Percentiles rank a stretch among this genome's conserved stretches.
These are phyloP conservation scores for Metschnikowia continentalis DNA, from an alignment of 805 yeast species.

Conservation along the genomic window DNA sequence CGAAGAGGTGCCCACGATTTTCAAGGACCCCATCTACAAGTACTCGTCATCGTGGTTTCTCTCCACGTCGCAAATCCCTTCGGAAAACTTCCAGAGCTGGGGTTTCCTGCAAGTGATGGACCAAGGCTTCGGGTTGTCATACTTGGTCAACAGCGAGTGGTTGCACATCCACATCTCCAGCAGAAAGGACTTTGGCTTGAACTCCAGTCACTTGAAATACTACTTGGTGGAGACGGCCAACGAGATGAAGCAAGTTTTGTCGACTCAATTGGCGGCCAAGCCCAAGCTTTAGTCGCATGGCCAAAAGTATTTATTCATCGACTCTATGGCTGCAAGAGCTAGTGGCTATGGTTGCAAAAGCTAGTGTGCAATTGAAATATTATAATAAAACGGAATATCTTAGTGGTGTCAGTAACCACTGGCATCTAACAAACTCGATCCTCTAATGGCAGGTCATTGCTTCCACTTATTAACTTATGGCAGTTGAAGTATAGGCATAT, in stretches of 20 bases:
- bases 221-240: conserved; percentile 75
- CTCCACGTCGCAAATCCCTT: conserved; percentile 85
- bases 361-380: not conserved
- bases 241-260: conserved; percentile 68
- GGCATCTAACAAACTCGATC: too few relatives aligned
- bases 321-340: not conserved
- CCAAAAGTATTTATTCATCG: not conserved
- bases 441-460: too few relatives aligned
- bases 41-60: conserved; percentile 84
- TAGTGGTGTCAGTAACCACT: too few relatives aligned
- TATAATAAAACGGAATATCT: too few relatives aligned
- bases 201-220: conserved; percentile 55
- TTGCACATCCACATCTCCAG: conserved; percentile 80
- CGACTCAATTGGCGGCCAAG: conserved; percentile 32
- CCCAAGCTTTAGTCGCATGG: conserved; percentile 29
- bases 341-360: not conserved
- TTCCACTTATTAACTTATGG: too few relatives aligned
- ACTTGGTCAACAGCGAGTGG: conserved; percentile 84
- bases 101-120: conserved; percentile 96
- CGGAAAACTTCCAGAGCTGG: conserved; percentile 78
- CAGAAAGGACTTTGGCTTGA: conserved; percentile 58
- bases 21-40: conserved; percentile 67
- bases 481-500: too few relatives aligned
- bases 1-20: conserved; percentile 62
- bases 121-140: conserved; percentile 90